Percentiles rank a stretch among this genome's conserved stretches.
phyloP scores from a whole-genome alignment of 352 stramenopile genomes.

The Phytopythium cucurbitacearum region DNA sequence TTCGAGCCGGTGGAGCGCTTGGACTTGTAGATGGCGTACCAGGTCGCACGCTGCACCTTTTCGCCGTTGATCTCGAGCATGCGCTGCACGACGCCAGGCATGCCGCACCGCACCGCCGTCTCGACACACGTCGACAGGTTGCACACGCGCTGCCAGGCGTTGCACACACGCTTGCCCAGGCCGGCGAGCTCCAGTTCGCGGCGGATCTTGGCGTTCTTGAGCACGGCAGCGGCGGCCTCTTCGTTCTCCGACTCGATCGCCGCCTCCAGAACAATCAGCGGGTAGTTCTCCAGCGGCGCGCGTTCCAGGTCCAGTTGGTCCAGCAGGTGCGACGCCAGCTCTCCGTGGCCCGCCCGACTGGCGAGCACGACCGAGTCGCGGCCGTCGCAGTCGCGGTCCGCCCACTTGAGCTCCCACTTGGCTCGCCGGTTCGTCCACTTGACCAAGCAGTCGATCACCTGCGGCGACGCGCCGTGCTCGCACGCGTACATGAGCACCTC shows the following conservation, averaged over 20 bases:
- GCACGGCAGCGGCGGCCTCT: background rate
- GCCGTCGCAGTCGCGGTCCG: slow-evolving; percentile 17
- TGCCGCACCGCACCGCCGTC: slow-evolving; percentile 2
- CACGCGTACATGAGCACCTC: slow-evolving; percentile 21
- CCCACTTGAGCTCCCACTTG: slow-evolving; percentile 12
- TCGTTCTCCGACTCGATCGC: slow-evolving; percentile 5
- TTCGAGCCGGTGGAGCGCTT: background rate
- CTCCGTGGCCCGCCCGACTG: slow-evolving; percentile 13
- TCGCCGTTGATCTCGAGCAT: slow-evolving; percentile 7
- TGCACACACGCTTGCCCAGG: background rate
- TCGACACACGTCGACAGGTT: slow-evolving; percentile 5
- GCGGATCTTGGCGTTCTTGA: slow-evolving; percentile 4
- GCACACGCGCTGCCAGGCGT: slow-evolving; percentile 2
- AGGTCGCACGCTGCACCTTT: background rate
- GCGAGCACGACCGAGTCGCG: slow-evolving; percentile 16
- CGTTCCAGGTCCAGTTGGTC: slow-evolving; percentile 3
- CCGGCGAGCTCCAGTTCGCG: background rate
- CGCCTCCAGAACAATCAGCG: slow-evolving; percentile 4
- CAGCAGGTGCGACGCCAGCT: slow-evolving; percentile 17
- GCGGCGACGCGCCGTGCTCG: slow-evolving; percentile 9
- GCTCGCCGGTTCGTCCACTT: slow-evolving; percentile 8
- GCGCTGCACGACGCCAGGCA: slow-evolving; percentile 1
- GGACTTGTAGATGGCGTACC: slow-evolving; percentile 6
- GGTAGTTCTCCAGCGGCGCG: slow-evolving; percentile 7
- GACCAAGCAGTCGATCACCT: slow-evolving; percentile 19